Base-by-base conservation (phyloP, 73 alveolate genomes). In the Paraurostyla sp. region DNA sequence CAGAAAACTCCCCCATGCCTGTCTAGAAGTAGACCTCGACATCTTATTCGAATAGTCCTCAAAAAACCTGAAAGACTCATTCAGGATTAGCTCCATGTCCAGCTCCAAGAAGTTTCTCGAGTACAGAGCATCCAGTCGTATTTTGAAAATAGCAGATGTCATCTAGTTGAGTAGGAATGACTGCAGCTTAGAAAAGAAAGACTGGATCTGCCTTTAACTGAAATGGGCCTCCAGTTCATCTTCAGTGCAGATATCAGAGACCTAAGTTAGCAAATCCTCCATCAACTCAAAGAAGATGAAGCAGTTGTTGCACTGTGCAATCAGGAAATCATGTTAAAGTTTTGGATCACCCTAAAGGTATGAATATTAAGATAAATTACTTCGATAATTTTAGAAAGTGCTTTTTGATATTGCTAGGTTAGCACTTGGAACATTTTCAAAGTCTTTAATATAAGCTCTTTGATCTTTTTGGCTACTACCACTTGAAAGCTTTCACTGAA, bases 271-370 rank as follows among this genome's bases (percentile, higher is more conserved):
- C 48, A 81, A 40, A 27, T 52, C 82, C 27, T 83, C 93, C 62
- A 85, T 75, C 23, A 69, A 65, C 60, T 91, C 96, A 48, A 75
- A 85, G 60, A 71, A 91, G 36, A 43, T 84, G 62, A 80, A 71
- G 85, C 89, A 85, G 58, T 91, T 91, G 73, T 91, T 91, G 76
- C 91, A 86, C 32, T 86, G 75, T 27, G 96, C 93, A 0, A 91
- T 76, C 71, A 85, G 16, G 49, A 73, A 91, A 52, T 85, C 92
- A 33, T 48, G 68, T 13, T 41, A 38, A 15, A 76, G 65, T 33
- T 80, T 81, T 20, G 2, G 1, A 40, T 81, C 83, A 51, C 65
- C 22, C 60, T 56, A 48, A 49, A 63, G 35, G 29, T 49, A 29
- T 29, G 56, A 1, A 59, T 6, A 43, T 40, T 1, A 48, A 49